Percentiles rank a stretch among this genome's conserved stretches.
Evolutionary conservation across 225 moss, liverwort and hornwort species (phyloP).

Genomic region (Neckera pumila): DNA sequence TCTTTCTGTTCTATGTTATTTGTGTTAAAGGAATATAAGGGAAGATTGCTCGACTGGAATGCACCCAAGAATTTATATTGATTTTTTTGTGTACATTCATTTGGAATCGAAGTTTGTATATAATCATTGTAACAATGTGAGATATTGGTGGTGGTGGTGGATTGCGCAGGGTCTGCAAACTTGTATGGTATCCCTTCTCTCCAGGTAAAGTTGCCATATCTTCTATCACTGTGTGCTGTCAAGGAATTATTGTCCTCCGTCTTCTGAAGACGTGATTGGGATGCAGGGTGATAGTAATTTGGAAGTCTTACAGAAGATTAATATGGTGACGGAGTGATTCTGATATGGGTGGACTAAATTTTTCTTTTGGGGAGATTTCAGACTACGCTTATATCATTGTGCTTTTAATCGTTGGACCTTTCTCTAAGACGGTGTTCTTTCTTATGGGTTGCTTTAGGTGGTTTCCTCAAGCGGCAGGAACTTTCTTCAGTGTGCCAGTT

Average conservation of each 20-base stretch:
- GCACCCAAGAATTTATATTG: background rate
- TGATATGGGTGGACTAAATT: background rate
- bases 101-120: background rate
- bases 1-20: background rate
- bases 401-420: background rate
- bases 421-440: background rate
- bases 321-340: background rate
- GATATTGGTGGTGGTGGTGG: background rate
- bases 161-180: constrained; percentile 86
- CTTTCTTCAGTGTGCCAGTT: constrained; percentile 53
- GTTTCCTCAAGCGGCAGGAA: constrained; percentile 58
- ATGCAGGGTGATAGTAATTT: background rate
- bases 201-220: constrained; percentile 38
- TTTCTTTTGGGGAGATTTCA: background rate
- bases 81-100: background rate
- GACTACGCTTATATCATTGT: background rate
- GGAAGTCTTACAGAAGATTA: background rate
- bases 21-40: background rate
- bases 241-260: background rate
- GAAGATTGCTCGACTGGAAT: background rate
- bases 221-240: background rate
- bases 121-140: background rate
- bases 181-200: constrained; percentile 71
- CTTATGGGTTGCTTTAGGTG: constrained; percentile 44
- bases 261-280: background rate